A percentile compares a stretch with the other conserved stretches of the same genome.
Conservation (phyloP, 371 early-diverging fungal genomes). For the Sporodiniella umbellata region DNA sequence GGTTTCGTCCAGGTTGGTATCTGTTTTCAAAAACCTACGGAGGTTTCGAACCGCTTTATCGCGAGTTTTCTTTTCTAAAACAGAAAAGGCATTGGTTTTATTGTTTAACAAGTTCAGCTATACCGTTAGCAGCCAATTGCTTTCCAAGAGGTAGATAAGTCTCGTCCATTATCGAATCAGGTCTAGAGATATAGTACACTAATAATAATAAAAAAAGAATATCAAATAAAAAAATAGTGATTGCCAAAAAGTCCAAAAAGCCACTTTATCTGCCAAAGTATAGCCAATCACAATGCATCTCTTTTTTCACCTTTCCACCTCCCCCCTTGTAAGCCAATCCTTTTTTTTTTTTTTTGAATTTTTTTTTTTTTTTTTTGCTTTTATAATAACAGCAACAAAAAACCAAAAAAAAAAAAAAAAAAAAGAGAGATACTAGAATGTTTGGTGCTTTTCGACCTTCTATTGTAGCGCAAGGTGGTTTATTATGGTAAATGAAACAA, state of each 20-base stretch:
- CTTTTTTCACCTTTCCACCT: background rate
- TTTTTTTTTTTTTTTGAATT: background rate
- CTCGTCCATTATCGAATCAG: conserved; percentile 12
- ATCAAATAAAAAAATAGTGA: background rate
- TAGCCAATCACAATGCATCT: background rate
- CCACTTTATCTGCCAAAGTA: conserved; percentile 6
- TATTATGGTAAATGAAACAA: conserved; percentile 53
- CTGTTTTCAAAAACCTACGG: conserved; percentile 53
- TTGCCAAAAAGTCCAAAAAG: background rate
- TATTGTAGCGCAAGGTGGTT: conserved; percentile 65
- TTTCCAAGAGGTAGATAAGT: conserved; percentile 57
- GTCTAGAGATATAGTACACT: background rate
- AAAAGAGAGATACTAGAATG: no score
- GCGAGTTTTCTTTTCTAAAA: conserved; percentile 80
- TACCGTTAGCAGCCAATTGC: conserved; percentile 64
- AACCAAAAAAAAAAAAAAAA: no score
- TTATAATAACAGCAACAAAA: no score
- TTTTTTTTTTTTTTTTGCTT: background rate
- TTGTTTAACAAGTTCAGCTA: background rate
- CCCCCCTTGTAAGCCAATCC: no score
- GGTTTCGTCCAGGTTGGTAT: conserved; percentile 53
- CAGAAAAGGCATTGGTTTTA: background rate
- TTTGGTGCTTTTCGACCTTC: conserved; percentile 77
- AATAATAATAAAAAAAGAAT: background rate
- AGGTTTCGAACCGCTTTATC: conserved; percentile 81